Conservation (phyloP, 768 basidiomycete species). For the Coprinellus micaceus region DNA sequence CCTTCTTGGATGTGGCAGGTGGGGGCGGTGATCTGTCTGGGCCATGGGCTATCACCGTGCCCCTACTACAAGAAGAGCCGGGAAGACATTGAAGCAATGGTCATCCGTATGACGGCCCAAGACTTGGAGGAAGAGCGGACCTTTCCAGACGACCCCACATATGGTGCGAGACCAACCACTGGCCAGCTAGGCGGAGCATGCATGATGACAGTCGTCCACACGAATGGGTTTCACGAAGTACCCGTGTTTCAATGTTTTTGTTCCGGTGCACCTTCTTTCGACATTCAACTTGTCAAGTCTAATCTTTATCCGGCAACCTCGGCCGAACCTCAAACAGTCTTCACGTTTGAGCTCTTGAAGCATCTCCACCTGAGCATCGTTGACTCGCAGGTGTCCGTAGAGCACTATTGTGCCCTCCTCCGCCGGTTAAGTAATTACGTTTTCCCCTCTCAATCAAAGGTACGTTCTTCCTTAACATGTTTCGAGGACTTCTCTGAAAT, state of each 20-base stretch:
- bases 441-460: neutral
- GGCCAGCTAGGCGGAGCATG: neutral
- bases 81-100: neutral
- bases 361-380: neutral
- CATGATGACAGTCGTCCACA: constrained; percentile 10
- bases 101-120: neutral
- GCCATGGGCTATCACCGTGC: constrained; percentile 19
- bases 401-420: neutral
- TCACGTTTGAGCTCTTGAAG: neutral
- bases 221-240: constrained; percentile 15
- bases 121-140: neutral
- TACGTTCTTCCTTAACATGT: neutral
- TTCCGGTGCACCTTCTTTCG: neutral
- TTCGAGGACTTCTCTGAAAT: too few species aligned
- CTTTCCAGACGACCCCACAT: neutral
- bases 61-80: constrained; percentile 1
- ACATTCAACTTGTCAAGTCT: constrained; percentile 6
- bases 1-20: constrained; percentile 15
- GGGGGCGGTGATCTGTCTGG: constrained; percentile 18
- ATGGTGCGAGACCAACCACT: too few species aligned
- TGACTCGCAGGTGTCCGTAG: neutral
- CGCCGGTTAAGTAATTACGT: neutral
- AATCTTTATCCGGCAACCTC: constrained; percentile 8
- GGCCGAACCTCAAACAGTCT: neutral
- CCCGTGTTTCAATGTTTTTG: constrained; percentile 14